Evolutionary conservation across 306 rosid species (phyloP), one percentile per base, ranked within the genome.

Genomic region (Parietaria judaica): DNA sequence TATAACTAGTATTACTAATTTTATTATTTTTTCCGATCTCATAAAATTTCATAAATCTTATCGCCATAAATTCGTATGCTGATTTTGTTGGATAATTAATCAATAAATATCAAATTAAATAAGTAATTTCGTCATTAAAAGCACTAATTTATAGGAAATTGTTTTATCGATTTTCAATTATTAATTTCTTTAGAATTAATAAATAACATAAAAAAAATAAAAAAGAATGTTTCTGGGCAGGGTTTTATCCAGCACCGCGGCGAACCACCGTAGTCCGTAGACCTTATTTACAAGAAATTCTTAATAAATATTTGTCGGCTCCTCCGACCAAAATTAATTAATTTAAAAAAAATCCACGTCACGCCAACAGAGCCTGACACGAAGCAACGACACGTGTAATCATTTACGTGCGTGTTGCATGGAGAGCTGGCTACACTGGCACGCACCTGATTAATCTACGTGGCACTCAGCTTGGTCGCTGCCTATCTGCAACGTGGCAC

Each of bases 171-270:
- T 23, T 0, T 23, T 23, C 31, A 23, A 23, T 23, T 23, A 23
- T 23, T 23, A 23, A 23, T 23, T 23, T 23, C 31, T 23, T 23
- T 23, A 0, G 31, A 23, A 23, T 23, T 23, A 23, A 23, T 23
- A 23, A 23, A 23, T 23, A 23, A 23, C 1, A 23, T 23, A 23
- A 11, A 41, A 39, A 41, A 5, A 41, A 41, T 41, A 1, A 3
- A 53, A 35, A 55, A 12, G 47, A 57, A 36, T 60, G 36, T 16
- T 43, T 16, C 4, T 5, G 8, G 31, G 38, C 23, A 34, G 16
- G 64, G 36, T n/a, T 14, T 17, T 60, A 44, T 60, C 64, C 51
- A 23, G 37, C 14, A 8, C 38, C 52, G 64, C 39, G 64, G 64
- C 53, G 52, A 51, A 17, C 52, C 52, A 60, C 52, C 39, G 39